A percentile compares a stretch with the other conserved stretches of the same genome.
Evolutionary conservation across 2,329 filamentous ascomycete species (phyloP).

Genomic region (Kalaharituber pfeilii): DNA sequence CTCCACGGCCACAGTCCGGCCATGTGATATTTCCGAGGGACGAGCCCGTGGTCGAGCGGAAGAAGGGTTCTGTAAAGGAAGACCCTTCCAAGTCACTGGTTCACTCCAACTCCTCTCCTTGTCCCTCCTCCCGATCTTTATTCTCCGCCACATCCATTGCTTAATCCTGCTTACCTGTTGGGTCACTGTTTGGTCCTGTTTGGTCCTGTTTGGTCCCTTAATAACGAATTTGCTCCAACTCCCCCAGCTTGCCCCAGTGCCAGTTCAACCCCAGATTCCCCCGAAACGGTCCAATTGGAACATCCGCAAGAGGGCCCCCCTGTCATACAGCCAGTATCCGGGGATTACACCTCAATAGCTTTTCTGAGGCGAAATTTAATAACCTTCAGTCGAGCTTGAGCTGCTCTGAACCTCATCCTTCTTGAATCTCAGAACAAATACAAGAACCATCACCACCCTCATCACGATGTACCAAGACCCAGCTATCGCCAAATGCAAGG

Average conservation of each 20-base stretch:
- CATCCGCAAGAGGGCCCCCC: too few relatives aligned
- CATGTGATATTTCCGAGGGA: conserved; percentile 1
- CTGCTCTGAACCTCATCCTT: not conserved
- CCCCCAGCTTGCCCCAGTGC: not conserved
- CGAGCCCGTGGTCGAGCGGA: not conserved
- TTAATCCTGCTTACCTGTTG: not conserved
- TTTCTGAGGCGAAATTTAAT: not conserved
- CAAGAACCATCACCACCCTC: not conserved
- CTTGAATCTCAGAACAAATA: not conserved
- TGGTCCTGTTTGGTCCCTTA: not conserved
- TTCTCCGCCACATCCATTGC: not conserved
- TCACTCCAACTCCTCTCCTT: not conserved
- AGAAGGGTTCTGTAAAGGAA: not conserved
- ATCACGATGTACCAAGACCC: conserved; percentile 16
- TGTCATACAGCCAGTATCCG: too few relatives aligned
- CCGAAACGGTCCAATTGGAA: not conserved
- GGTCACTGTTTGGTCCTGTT: not conserved
- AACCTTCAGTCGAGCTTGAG: not conserved
- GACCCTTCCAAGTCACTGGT: too few relatives aligned
- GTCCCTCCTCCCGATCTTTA: not conserved
- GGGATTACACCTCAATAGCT: too few relatives aligned
- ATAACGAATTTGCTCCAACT: not conserved
- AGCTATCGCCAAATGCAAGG: conserved; percentile 23
- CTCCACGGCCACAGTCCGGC: too few relatives aligned
- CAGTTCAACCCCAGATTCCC: not conserved